phyloP scores from a whole-genome alignment of 2,329 filamentous ascomycete species.

The Ascosphaera apis region DNA sequence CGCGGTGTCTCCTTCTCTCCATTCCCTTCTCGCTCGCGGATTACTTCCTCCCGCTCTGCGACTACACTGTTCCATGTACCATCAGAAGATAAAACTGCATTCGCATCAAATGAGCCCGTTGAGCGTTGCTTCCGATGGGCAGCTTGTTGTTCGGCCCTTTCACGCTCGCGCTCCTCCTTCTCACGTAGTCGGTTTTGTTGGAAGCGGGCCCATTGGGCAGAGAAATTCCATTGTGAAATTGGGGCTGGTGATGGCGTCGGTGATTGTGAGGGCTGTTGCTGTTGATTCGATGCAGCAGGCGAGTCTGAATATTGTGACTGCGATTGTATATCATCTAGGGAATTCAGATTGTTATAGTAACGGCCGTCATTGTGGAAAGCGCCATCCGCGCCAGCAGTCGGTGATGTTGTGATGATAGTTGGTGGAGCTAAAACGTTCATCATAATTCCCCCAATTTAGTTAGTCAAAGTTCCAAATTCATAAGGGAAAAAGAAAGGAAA shows the following conservation, averaged over 20 bases:
- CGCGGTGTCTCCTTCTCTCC: not conserved
- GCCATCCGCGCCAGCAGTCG: constrained; percentile 27
- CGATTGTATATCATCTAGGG: constrained; percentile 47
- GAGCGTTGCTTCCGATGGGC: not conserved
- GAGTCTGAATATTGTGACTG: constrained; percentile 47
- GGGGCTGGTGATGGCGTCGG: not conserved
- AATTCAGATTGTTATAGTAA: constrained; percentile 32
- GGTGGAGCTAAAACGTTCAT: constrained; percentile 21
- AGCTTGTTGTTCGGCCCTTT: not conserved
- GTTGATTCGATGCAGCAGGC: not conserved
- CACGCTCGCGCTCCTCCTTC: not conserved
- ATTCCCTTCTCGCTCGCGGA: not conserved
- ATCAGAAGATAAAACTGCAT: not conserved
- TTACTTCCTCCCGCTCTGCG: not conserved
- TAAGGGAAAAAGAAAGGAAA: too few species aligned
- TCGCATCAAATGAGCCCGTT: not conserved
- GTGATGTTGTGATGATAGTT: constrained; percentile 71
- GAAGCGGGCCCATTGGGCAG: not conserved
- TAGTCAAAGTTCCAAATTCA: too few species aligned
- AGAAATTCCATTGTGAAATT: not conserved
- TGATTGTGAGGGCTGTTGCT: not conserved
- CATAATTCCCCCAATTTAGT: not conserved
- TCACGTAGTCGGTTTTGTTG: not conserved
- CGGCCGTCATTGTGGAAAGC: constrained; percentile 2
- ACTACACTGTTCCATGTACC: not conserved